Percentiles rank a stretch among this genome's conserved stretches.
phyloP scores from a whole-genome alignment of 1,139 yeast species.

The Magnusiomyces suaveolens region DNA sequence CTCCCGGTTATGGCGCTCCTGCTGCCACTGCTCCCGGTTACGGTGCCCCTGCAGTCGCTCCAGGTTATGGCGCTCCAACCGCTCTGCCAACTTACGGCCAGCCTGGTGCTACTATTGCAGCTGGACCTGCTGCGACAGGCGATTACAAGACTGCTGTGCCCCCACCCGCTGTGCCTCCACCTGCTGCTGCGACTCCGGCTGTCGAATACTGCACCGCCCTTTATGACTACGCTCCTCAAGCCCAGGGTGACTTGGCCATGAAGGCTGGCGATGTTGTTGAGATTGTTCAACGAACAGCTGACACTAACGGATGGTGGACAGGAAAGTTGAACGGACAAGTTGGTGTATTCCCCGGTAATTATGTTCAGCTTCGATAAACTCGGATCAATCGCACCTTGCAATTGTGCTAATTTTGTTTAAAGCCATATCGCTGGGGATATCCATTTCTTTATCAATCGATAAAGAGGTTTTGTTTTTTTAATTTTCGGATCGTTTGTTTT shows the following conservation, averaged over 20 bases:
- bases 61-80: constrained; percentile 27
- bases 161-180: constrained; percentile 25
- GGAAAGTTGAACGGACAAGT: constrained; percentile 78
- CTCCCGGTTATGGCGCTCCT: no score
- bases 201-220: constrained; percentile 60
- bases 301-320: constrained; percentile 96
- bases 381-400: no score
- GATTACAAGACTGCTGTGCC: constrained; percentile 19
- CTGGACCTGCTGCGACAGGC: constrained; percentile 20
- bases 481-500: no score
- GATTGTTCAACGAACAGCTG: constrained; percentile 69
- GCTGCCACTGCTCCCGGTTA: constrained; percentile 35
- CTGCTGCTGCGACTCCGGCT: constrained; percentile 34
- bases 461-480: no score
- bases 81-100: constrained; percentile 11
- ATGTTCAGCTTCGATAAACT: no score
- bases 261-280: constrained; percentile 83
- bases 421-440: no score
- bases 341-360: constrained; percentile 94
- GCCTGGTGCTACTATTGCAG: constrained; percentile 14
- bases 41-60: constrained; percentile 18
- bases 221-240: constrained; percentile 72
- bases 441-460: no score
- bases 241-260: constrained; percentile 84
- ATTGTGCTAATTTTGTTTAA: not conserved